phyloP scores from a whole-genome alignment of 306 rosid species.

The Crotalaria pallida region DNA sequence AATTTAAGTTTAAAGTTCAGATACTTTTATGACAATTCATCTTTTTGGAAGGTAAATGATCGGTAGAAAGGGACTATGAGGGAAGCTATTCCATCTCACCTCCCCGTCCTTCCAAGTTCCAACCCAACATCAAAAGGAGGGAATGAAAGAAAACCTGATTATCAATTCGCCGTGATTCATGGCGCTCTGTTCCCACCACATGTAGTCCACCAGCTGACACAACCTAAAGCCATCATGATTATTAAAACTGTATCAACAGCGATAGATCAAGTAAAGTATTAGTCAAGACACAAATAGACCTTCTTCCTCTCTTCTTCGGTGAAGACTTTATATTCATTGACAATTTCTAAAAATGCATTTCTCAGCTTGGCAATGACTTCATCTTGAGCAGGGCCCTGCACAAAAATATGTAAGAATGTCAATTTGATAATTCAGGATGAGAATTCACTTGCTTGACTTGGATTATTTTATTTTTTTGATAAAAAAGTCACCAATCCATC shows the following conservation, averaged over 20 bases:
- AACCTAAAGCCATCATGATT: slow-evolving; percentile 49
- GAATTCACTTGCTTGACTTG: too few species aligned
- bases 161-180: slow-evolving; percentile 90
- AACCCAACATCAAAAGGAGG: slow-evolving; percentile 3
- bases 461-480: neutral
- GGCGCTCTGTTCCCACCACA: slow-evolving; percentile 95
- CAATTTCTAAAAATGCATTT: slow-evolving; percentile 68
- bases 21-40: slow-evolving; percentile 1
- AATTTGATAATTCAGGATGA: neutral
- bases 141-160: slow-evolving; percentile 67
- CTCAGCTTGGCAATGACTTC: slow-evolving; percentile 79
- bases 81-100: neutral
- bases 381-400: slow-evolving; percentile 90
- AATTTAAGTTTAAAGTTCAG: slow-evolving; percentile 17
- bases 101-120: neutral
- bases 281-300: slow-evolving; percentile 37
- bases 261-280: slow-evolving; percentile 8
- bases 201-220: slow-evolving; percentile 96
- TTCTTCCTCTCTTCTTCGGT: slow-evolving; percentile 86
- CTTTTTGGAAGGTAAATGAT: neutral
- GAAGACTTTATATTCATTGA: slow-evolving; percentile 75
- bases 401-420: neutral
- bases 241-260: slow-evolving; percentile 11
- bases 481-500: neutral
- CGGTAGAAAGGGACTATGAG: slow-evolving; percentile 10